A percentile compares a stretch with the other conserved stretches of the same genome.
phyloP scores from a whole-genome alignment of 257 asterid species.

The Handroanthus guayacan region DNA sequence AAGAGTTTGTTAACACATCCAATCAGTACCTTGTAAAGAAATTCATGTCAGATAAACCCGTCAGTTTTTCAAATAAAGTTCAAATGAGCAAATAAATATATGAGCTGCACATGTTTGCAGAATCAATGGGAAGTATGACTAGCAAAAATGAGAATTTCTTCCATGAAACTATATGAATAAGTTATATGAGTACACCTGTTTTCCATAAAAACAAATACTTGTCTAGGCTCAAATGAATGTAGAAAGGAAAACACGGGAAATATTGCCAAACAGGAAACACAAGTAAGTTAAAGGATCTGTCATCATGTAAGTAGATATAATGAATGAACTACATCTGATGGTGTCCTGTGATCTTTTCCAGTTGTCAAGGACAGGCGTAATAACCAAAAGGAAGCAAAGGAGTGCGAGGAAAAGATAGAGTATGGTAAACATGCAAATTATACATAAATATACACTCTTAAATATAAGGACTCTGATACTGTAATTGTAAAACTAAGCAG shows the following conservation, averaged over 20 bases:
- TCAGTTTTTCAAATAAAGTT: slow-evolving; percentile 5
- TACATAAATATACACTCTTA: not conserved
- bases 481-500: slow-evolving; percentile 17
- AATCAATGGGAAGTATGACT: slow-evolving; percentile 8
- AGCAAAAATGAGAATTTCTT: slow-evolving; percentile 16
- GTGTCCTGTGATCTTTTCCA: slow-evolving; percentile 25
- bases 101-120: not conserved
- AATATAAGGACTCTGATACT: slow-evolving; percentile 14
- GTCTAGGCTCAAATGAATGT: slow-evolving; percentile 1
- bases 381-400: slow-evolving; percentile 12
- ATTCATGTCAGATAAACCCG: slow-evolving; percentile 16
- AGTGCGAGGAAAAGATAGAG: slow-evolving; percentile 10
- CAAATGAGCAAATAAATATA: not conserved
- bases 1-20: slow-evolving; percentile 32
- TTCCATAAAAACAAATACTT: slow-evolving; percentile 1
- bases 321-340: not conserved
- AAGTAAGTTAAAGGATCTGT: not conserved
- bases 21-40: slow-evolving; percentile 38
- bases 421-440: not conserved
- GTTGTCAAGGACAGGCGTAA: slow-evolving; percentile 12
- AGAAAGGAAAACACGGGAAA: slow-evolving; percentile 7
- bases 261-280: slow-evolving; percentile 3
- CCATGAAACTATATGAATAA: slow-evolving; percentile 2
- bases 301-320: slow-evolving; percentile 2
- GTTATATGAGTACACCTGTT: not conserved